phyloP scores from a whole-genome alignment of 306 rosid genomes.

The Gastrolobium villosum region DNA sequence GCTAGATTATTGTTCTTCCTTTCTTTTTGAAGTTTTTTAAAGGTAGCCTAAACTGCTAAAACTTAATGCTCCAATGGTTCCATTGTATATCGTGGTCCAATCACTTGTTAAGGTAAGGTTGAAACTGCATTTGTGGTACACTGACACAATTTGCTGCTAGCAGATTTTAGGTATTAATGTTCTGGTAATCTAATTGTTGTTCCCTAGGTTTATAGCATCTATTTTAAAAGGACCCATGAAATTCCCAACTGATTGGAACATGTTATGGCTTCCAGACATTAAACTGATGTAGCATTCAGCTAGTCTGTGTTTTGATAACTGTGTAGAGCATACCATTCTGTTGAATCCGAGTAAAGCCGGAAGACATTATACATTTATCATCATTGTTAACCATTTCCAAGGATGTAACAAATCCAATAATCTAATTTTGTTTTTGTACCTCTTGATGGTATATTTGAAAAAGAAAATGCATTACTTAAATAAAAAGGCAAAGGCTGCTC shows the following conservation, averaged over 20 bases:
- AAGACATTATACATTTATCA: not conserved
- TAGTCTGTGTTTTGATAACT: conserved; percentile 5
- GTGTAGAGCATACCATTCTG: not conserved
- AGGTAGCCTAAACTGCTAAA: not conserved
- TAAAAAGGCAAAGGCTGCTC: not conserved
- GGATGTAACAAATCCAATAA: conserved; percentile 4
- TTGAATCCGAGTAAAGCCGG: not conserved
- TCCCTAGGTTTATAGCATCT: not conserved
- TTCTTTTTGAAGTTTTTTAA: conserved; percentile 15
- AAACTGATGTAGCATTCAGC: conserved; percentile 19
- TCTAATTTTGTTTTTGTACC: not conserved
- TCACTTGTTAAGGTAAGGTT: not conserved
- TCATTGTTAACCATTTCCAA: not conserved
- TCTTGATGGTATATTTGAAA: conserved; percentile 4
- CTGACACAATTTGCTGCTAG: conserved; percentile 18
- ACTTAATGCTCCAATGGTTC: conserved; percentile 1
- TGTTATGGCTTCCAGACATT: conserved; percentile 19
- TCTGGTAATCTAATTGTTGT: not conserved
- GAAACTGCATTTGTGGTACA: conserved; percentile 33
- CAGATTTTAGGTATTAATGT: not conserved
- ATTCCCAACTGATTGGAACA: not conserved
- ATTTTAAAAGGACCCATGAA: not conserved
- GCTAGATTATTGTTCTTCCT: conserved; percentile 3
- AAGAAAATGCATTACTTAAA: conserved; percentile 9
- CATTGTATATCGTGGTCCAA: conserved; percentile 8